Evolutionary conservation across 345 rosid species (phyloP).

Genomic region (Erucastrum elatum): DNA sequence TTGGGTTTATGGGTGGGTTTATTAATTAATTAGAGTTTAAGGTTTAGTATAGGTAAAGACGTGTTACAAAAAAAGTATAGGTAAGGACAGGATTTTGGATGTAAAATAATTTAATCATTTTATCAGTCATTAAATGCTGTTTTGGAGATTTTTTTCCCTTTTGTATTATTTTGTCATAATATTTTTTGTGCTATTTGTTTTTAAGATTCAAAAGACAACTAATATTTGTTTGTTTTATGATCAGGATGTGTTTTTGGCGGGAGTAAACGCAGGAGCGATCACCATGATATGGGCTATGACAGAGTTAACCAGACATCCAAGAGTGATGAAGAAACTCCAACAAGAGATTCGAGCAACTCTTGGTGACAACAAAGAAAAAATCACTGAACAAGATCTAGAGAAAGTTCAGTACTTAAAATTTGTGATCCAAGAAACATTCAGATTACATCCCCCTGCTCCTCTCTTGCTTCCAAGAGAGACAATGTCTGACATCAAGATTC

Average conservation of each 20-base stretch:
- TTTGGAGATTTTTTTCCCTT: too few relatives aligned
- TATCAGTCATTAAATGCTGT: too few relatives aligned
- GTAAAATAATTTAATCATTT: too few relatives aligned
- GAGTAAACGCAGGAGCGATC: neutral
- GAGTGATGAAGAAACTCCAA: neutral
- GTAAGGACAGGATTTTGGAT: too few relatives aligned
- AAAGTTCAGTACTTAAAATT: neutral
- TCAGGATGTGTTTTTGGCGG: neutral
- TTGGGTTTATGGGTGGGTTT: too few relatives aligned
- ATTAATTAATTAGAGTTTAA: too few relatives aligned
- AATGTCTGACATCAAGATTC: neutral
- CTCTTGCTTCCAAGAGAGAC: neutral
- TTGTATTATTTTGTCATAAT: neutral
- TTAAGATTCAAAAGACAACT: neutral
- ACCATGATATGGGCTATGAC: conserved; percentile 2
- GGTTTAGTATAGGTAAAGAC: too few relatives aligned
- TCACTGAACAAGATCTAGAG: neutral
- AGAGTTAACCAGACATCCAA: neutral
- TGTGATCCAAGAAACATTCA: conserved; percentile 2
- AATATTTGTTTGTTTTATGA: neutral
- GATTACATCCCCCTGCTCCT: neutral
- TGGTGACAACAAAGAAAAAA: conserved; percentile 1
- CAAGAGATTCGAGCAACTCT: neutral
- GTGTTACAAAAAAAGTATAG: too few relatives aligned
- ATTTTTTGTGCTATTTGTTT: neutral